Percentiles rank a stretch among this genome's conserved stretches.
These are phyloP conservation scores for Venturia asperata DNA, from an alignment of 2,329 filamentous ascomycete genomes.

Conservation along the genomic window DNA sequence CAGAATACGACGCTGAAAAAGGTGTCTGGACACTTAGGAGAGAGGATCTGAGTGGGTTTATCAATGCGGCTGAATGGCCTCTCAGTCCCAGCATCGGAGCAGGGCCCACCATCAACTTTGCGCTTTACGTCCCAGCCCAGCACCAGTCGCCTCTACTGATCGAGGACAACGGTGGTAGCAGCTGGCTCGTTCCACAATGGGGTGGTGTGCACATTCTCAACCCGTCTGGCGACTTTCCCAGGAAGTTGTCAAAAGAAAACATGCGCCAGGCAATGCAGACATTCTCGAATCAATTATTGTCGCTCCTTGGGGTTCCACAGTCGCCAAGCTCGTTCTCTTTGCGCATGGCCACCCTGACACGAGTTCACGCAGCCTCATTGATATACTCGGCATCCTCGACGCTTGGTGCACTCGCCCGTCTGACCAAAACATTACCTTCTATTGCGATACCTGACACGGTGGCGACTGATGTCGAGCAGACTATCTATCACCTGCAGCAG, in stretches of 20 bases:
- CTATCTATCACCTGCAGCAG: constrained; percentile 67
- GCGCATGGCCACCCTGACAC: constrained; percentile 72
- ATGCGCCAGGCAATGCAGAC: constrained; percentile 77
- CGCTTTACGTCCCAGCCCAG: constrained; percentile 78
- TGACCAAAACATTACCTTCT: constrained; percentile 74
- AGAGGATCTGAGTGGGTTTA: constrained; percentile 85
- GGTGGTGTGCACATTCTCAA: constrained; percentile 69
- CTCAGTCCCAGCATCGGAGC: constrained; percentile 87
- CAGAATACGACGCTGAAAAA: constrained; percentile 46
- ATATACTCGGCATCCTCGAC: constrained; percentile 87
- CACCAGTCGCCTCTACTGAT: constrained; percentile 53
- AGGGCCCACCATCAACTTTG: constrained; percentile 92
- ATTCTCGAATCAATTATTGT: constrained; percentile 84
- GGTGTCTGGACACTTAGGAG: constrained; percentile 65
- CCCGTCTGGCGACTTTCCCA: constrained; percentile 25
- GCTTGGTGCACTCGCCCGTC: constrained; percentile 80
- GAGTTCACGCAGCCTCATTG: constrained; percentile 79
- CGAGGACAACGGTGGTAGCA: constrained; percentile 51
- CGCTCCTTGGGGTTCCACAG: constrained; percentile 76
- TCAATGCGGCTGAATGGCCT: constrained; percentile 97
- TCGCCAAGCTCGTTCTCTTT: constrained; percentile 72
- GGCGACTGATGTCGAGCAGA: constrained; percentile 73
- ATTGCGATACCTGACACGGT: constrained; percentile 88
- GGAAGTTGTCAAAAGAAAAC: constrained; percentile 54
- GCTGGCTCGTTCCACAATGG: constrained; percentile 97